phyloP scores from a whole-genome alignment of 192 early-diverging fungal genomes.

The Coemansia sp. region DNA sequence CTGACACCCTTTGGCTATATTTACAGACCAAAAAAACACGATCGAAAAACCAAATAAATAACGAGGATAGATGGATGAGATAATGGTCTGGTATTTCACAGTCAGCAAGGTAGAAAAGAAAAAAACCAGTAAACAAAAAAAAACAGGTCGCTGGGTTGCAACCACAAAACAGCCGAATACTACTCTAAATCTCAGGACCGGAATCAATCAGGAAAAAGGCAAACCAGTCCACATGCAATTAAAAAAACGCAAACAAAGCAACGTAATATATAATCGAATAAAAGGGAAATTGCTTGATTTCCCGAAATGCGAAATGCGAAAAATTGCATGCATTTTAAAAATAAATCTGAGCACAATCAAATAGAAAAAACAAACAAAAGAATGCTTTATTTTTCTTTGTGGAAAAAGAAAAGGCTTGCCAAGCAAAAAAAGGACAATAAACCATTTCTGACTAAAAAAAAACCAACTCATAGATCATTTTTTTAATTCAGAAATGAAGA shows the following conservation, averaged over 20 bases:
- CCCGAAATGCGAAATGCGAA: background rate
- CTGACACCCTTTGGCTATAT: no score
- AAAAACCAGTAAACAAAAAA: no score
- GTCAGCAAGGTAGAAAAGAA: no score
- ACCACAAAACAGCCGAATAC: no score
- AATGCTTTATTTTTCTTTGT: constrained; percentile 1
- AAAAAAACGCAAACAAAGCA: background rate
- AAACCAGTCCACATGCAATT: background rate
- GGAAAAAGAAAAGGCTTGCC: background rate
- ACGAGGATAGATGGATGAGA: no score
- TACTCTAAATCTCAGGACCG: background rate
- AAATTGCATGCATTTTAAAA: background rate
- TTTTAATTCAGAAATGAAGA: no score
- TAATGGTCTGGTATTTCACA: no score
- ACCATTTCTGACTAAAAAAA: background rate
- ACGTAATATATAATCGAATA: background rate
- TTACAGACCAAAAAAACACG: no score
- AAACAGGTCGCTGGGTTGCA: no score
- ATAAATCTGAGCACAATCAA: background rate
- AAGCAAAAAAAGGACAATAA: background rate
- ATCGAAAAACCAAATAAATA: no score
- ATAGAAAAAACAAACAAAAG: background rate
- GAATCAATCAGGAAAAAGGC: background rate
- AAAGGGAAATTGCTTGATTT: background rate
- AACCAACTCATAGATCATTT: no score